phyloP scores from a whole-genome alignment of 1,139 yeast genomes.

The Candida tropicalis region DNA sequence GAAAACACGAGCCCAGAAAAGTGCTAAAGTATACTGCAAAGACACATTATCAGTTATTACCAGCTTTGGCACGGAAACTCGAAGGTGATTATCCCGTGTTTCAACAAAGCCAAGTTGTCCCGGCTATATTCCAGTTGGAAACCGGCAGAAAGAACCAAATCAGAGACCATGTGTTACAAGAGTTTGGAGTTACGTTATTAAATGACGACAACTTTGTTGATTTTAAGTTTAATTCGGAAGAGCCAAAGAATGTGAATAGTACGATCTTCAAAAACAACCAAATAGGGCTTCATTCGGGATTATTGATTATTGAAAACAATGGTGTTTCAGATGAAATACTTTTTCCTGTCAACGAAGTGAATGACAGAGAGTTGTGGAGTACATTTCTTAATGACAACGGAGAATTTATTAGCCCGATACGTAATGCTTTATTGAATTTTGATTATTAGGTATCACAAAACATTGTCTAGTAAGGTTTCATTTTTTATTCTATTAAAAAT shows the following conservation, averaged over 20 bases:
- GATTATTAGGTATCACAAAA: background rate
- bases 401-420: conserved; percentile 11
- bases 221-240: conserved; percentile 19
- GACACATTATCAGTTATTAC: conserved; percentile 21
- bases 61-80: conserved; percentile 13
- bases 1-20: conserved; percentile 5
- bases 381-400: conserved; percentile 18
- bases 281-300: conserved; percentile 28
- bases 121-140: conserved; percentile 23
- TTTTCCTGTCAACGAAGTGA: conserved; percentile 16
- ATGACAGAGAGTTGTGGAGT: conserved; percentile 25
- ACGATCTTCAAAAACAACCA: conserved; percentile 22
- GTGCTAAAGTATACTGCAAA: conserved; percentile 15
- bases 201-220: conserved; percentile 26
- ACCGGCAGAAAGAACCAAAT: conserved; percentile 32
- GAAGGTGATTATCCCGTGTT: conserved; percentile 7
- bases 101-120: conserved; percentile 18
- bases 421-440: conserved; percentile 9
- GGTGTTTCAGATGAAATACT: conserved; percentile 15
- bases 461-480: no score
- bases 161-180: conserved; percentile 26
- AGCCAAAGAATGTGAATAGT: conserved; percentile 18
- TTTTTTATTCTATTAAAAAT: no score
- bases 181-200: conserved; percentile 23
- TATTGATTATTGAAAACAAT: conserved; percentile 14